A percentile compares a stretch with the other conserved stretches of the same genome.
These are phyloP conservation scores for Cercis canadensis DNA, from an alignment of 306 rosid species.

Conservation along the genomic window DNA sequence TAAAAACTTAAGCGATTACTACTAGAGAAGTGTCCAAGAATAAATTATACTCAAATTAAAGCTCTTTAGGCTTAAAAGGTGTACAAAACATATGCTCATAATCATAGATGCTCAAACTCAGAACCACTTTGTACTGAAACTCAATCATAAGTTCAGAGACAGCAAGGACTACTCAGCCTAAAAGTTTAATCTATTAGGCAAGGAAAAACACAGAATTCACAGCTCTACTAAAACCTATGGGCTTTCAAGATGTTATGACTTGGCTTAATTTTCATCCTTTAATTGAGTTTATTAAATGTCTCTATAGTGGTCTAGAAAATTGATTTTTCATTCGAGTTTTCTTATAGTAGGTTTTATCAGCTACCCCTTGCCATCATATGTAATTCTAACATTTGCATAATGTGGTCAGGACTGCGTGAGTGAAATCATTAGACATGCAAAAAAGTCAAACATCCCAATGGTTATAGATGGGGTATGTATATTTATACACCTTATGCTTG, in stretches of 20 bases:
- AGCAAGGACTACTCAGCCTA: neutral
- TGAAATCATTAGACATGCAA: slow-evolving; percentile 78
- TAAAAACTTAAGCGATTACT: neutral
- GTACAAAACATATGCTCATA: neutral
- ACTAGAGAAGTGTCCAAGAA: no score
- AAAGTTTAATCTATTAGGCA: no score
- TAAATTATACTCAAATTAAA: no score
- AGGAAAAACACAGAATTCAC: neutral
- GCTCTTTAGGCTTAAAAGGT: no score
- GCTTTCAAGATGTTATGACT: neutral
- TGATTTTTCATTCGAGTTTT: slow-evolving; percentile 5
- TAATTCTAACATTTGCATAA: slow-evolving; percentile 38
- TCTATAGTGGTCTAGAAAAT: neutral
- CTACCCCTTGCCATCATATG: slow-evolving; percentile 18
- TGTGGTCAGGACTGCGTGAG: slow-evolving; percentile 77
- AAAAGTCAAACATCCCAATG: slow-evolving; percentile 67
- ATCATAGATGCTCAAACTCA: no score
- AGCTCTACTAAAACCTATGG: neutral
- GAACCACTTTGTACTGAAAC: no score
- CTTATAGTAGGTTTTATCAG: neutral
- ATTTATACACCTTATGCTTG: slow-evolving; percentile 1
- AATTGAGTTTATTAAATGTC: slow-evolving; percentile 1
- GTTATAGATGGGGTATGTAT: slow-evolving; percentile 86
- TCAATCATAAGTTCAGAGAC: no score
- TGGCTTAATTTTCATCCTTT: no score